Conservation (phyloP, 75 land plant species). For the Pinus taeda region DNA sequence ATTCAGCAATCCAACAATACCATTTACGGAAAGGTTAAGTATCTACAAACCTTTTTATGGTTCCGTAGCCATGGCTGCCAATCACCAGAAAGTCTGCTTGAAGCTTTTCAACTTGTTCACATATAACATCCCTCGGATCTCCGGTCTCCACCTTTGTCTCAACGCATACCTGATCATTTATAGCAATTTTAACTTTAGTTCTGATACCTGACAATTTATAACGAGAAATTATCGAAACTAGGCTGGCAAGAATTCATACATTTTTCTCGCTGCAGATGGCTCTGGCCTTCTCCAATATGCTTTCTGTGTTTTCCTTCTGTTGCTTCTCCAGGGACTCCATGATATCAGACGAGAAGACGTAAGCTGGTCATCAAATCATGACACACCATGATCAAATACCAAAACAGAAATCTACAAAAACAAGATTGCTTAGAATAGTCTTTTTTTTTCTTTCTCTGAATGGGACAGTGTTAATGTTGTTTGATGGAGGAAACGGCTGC, state of each 20-base stretch:
- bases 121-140: conserved; percentile 18
- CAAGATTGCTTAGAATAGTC: too few relatives aligned
- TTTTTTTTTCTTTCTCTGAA: too few relatives aligned
- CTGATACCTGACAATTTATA: background rate
- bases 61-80: conserved; percentile 25
- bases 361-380: conserved; percentile 21
- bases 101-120: conserved; percentile 7
- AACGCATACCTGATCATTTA: background rate
- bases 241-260: background rate
- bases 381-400: background rate
- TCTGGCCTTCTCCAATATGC: conserved; percentile 61
- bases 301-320: conserved; percentile 23
- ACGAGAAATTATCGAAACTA: background rate
- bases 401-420: background rate
- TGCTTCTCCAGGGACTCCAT: conserved; percentile 31
- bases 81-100: conserved; percentile 13
- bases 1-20: too few relatives aligned
- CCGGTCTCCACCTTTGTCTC: conserved; percentile 10
- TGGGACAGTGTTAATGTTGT: too few relatives aligned
- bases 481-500: too few relatives aligned
- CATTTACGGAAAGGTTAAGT: too few relatives aligned
- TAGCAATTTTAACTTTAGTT: background rate
- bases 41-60: conserved; percentile 15
- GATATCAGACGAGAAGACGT: conserved; percentile 36
- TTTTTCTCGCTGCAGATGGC: conserved; percentile 20